A percentile compares a stretch with the other conserved stretches of the same genome.
Conservation (phyloP, 441 rosid genomes). For the Gossypium davidsonii region DNA sequence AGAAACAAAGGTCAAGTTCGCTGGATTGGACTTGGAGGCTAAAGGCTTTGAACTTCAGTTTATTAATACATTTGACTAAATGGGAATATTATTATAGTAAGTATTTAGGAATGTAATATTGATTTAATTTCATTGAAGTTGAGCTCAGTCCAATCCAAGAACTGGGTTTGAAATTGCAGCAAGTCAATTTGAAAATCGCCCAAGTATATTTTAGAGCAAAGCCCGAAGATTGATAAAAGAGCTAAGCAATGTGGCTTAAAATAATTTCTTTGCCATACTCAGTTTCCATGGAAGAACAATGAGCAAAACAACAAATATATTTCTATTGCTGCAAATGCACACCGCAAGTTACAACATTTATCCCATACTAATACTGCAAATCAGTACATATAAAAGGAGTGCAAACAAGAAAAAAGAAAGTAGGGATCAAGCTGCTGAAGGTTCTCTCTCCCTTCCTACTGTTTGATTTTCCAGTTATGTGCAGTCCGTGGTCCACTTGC, state of each 20-base stretch:
- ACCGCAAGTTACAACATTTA: neutral
- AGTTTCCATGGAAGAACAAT: neutral
- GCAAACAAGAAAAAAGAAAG: neutral
- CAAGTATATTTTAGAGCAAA: neutral
- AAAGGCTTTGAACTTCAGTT: neutral
- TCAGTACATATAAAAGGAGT: slow-evolving; percentile 13
- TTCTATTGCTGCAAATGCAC: neutral
- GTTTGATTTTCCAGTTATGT: slow-evolving; percentile 70
- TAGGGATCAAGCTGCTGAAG: slow-evolving; percentile 9
- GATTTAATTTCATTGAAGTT: neutral
- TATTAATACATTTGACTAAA: neutral
- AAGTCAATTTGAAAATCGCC: too few species aligned
- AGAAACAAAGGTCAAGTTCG: neutral
- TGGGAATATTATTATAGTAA: neutral
- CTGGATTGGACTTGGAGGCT: neutral
- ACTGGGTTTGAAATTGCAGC: neutral
- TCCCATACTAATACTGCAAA: slow-evolving; percentile 6
- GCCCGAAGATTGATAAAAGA: neutral
- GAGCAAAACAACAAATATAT: neutral
- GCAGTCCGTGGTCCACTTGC: slow-evolving; percentile 66
- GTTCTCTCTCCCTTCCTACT: neutral
- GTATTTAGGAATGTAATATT: neutral
- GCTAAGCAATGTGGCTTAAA: neutral
- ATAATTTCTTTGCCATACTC: neutral
- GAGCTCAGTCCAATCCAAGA: neutral